These are phyloP conservation scores for Haplosporangium gracile DNA, from an alignment of 192 early-diverging fungal genomes.

Conservation along the genomic window DNA sequence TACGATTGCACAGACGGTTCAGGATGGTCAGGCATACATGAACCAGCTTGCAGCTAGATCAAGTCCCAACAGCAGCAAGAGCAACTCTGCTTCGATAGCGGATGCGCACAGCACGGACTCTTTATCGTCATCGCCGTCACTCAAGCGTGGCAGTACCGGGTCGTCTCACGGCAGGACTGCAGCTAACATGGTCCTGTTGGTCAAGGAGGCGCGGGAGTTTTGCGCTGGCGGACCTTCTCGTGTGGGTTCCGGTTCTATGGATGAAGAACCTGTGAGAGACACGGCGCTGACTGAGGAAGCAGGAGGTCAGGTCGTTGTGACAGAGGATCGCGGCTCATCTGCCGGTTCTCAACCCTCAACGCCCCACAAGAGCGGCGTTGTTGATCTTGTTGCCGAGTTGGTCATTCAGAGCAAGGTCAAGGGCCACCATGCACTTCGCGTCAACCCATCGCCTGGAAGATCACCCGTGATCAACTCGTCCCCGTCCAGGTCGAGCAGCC, in stretches of 20 bases:
- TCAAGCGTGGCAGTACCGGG: background rate
- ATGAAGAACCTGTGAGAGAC: background rate
- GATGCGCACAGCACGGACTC: background rate
- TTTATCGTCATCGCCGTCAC: background rate
- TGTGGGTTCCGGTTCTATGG: background rate
- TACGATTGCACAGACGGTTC: slow-evolving; percentile 30
- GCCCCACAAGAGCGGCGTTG: slow-evolving; percentile 12
- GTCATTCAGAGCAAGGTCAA: slow-evolving; percentile 43
- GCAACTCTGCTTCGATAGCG: background rate
- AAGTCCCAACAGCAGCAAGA: background rate
- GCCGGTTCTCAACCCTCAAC: background rate
- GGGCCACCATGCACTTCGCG: slow-evolving; percentile 42
- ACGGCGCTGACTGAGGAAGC: background rate
- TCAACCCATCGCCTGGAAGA: slow-evolving; percentile 17
- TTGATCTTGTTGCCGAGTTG: slow-evolving; percentile 38
- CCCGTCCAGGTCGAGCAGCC: slow-evolving; percentile 18
- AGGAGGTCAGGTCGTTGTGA: background rate
- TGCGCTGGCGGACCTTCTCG: slow-evolving; percentile 30
- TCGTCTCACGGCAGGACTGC: background rate
- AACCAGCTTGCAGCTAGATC: slow-evolving; percentile 6
- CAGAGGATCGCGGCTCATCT: background rate
- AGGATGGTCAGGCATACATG: slow-evolving; percentile 31
- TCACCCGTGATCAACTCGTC: background rate
- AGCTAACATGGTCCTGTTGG: slow-evolving; percentile 24
- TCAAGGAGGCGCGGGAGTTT: slow-evolving; percentile 45